These are phyloP conservation scores for Penicillium sp. DNA, from an alignment of 2,329 filamentous ascomycete species.

Conservation along the genomic window DNA sequence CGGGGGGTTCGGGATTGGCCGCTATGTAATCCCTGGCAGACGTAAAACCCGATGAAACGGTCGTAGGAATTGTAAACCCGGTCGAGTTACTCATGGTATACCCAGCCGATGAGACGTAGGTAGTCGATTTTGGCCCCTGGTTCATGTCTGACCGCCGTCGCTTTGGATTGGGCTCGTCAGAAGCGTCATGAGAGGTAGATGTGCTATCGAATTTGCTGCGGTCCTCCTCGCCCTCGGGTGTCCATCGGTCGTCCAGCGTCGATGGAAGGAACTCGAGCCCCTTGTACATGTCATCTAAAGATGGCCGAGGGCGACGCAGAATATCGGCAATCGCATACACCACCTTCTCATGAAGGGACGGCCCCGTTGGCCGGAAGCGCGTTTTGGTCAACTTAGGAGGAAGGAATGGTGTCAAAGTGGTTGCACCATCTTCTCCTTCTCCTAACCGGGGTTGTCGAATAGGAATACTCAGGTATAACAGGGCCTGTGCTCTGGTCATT, in stretches of 20 bases:
- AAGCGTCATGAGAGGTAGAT: slow-evolving; percentile 9
- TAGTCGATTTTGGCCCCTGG: slow-evolving; percentile 19
- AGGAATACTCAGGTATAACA: slow-evolving; percentile 79
- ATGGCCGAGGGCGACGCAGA: slow-evolving; percentile 54
- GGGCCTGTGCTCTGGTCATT: slow-evolving; percentile 82
- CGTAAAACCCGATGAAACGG: slow-evolving; percentile 51
- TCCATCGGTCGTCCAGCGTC: slow-evolving; percentile 58
- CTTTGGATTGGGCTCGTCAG: slow-evolving; percentile 22
- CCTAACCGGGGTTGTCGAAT: slow-evolving; percentile 52
- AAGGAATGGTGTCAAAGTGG: slow-evolving; percentile 65
- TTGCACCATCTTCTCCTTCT: slow-evolving; percentile 46
- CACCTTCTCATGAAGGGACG: slow-evolving; percentile 56
- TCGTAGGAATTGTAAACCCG: slow-evolving; percentile 31
- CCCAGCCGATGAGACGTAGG: slow-evolving; percentile 36
- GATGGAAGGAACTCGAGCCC: slow-evolving; percentile 39
- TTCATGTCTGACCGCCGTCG: slow-evolving; percentile 23
- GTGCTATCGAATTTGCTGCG: slow-evolving; percentile 33
- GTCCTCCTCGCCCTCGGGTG: slow-evolving; percentile 51
- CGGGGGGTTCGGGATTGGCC: slow-evolving; percentile 18
- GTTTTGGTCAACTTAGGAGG: slow-evolving; percentile 46
- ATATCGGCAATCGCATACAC: slow-evolving; percentile 64
- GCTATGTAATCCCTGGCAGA: slow-evolving; percentile 50
- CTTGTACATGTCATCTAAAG: slow-evolving; percentile 47
- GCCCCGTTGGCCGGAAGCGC: slow-evolving; percentile 55
- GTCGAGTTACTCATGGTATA: slow-evolving; percentile 55